phyloP scores from a whole-genome alignment of 2,329 filamentous ascomycete genomes.

The Trichoderma sp. region DNA sequence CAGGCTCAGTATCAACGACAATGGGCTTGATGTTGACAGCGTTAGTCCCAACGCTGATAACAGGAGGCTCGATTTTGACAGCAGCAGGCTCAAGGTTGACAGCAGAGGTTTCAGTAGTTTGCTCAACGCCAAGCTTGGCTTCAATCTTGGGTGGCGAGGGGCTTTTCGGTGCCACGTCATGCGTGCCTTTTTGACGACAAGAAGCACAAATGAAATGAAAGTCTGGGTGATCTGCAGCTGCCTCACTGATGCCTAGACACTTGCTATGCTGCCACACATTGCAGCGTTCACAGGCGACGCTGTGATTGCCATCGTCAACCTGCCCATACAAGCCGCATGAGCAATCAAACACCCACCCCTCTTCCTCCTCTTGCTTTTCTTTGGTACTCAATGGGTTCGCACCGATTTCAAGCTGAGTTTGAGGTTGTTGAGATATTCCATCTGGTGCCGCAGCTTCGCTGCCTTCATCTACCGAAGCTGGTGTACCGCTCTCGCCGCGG shows the following conservation, averaged over 20 bases:
- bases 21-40: background rate
- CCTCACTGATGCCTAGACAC: slow-evolving; percentile 77
- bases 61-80: background rate
- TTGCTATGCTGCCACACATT: slow-evolving; percentile 97
- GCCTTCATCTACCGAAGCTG: slow-evolving; percentile 74
- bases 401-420: slow-evolving; percentile 72
- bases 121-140: slow-evolving; percentile 42
- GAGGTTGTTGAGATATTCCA: slow-evolving; percentile 72
- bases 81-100: background rate
- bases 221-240: slow-evolving; percentile 78
- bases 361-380: slow-evolving; percentile 71
- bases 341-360: slow-evolving; percentile 94
- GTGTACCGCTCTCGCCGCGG: slow-evolving; percentile 80
- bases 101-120: background rate
- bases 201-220: slow-evolving; percentile 84
- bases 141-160: background rate
- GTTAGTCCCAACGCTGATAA: background rate
- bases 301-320: slow-evolving; percentile 92
- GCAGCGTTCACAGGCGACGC: slow-evolving; percentile 90
- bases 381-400: slow-evolving; percentile 75
- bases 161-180: slow-evolving; percentile 57
- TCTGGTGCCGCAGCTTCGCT: slow-evolving; percentile 55
- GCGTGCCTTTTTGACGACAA: slow-evolving; percentile 70
- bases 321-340: slow-evolving; percentile 87
- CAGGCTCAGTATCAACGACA: background rate